Evolutionary conservation across 176 grass and related monocot species (phyloP).

Genomic region (Musa itinerans): DNA sequence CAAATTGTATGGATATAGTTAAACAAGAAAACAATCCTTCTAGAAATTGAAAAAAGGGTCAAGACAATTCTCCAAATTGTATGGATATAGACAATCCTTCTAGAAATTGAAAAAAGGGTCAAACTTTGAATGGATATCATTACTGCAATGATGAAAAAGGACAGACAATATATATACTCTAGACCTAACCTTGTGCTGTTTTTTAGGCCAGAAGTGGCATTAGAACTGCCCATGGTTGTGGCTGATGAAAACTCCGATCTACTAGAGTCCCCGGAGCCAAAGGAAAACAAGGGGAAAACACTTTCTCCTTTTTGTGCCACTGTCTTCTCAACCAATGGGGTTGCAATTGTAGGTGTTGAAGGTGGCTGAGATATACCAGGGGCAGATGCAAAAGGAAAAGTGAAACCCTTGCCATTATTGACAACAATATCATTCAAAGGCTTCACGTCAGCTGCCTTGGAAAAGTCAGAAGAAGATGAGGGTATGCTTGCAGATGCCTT

Average conservation of each 20-base stretch:
- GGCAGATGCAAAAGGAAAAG: slow-evolving; percentile 31
- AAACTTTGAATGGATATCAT: not conserved
- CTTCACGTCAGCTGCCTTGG: slow-evolving; percentile 33
- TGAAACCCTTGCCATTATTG: slow-evolving; percentile 26
- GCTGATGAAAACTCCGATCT: slow-evolving; percentile 25
- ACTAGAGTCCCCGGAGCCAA: slow-evolving; percentile 28
- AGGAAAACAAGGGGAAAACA: slow-evolving; percentile 17
- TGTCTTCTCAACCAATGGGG: slow-evolving; percentile 9
- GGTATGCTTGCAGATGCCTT: slow-evolving; percentile 12
- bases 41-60: no score
- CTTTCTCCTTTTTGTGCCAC: slow-evolving; percentile 18
- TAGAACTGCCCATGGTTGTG: slow-evolving; percentile 2
- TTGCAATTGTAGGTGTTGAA: slow-evolving; percentile 9
- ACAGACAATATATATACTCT: slow-evolving; percentile 2
- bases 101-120: no score
- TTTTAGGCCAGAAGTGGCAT: slow-evolving; percentile 4
- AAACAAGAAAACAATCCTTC: no score
- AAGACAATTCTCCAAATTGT: no score
- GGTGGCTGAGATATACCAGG: slow-evolving; percentile 8
- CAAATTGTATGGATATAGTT: no score
- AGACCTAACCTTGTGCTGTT: slow-evolving; percentile 16
- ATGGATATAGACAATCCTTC: no score
- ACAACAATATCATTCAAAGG: slow-evolving; percentile 10
- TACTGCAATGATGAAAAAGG: not conserved
- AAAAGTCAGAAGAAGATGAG: slow-evolving; percentile 24